A percentile compares a stretch with the other conserved stretches of the same genome.
Evolutionary conservation across 352 stramenopile genomes (phyloP).

Genomic region (Phytophthora boehmeriae): DNA sequence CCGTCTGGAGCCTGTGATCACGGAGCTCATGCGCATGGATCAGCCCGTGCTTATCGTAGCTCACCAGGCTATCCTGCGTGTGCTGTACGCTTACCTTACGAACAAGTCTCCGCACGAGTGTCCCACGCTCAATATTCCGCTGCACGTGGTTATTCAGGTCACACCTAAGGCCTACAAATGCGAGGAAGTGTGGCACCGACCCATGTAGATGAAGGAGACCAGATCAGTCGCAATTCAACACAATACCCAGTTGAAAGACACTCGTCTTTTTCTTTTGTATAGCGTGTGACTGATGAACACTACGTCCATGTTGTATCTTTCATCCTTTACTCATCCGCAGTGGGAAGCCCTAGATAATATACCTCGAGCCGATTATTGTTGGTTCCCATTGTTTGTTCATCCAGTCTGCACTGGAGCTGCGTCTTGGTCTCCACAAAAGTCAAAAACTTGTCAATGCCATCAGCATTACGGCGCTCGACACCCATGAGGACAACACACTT

Average conservation of each 20-base stretch:
- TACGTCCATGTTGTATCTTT: neutral
- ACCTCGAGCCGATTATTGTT: constrained; percentile 72
- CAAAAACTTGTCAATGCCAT: constrained; percentile 85
- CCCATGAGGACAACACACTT: constrained; percentile 71
- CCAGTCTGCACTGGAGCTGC: constrained; percentile 48
- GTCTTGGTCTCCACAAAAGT: constrained; percentile 58
- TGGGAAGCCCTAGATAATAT: constrained; percentile 58
- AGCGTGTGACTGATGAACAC: constrained; percentile 10
- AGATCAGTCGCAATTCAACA: constrained; percentile 19
- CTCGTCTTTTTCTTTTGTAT: constrained; percentile 16
- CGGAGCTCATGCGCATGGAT: constrained; percentile 96
- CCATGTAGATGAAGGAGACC: constrained; percentile 61
- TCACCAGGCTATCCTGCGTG: constrained; percentile 95
- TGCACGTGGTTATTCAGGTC: constrained; percentile 96
- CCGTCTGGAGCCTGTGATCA: constrained; percentile 96
- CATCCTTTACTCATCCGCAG: neutral
- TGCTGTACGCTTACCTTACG: constrained; percentile 97
- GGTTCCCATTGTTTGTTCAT: constrained; percentile 47
- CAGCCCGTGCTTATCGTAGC: constrained; percentile 93
- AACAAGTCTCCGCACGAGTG: constrained; percentile 92
- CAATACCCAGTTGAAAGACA: constrained; percentile 11
- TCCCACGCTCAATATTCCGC: constrained; percentile 92
- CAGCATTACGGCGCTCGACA: constrained; percentile 80
- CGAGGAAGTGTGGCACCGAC: constrained; percentile 93
- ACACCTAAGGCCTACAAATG: constrained; percentile 94